Base-by-base conservation (phyloP, 1,139 yeast genomes). In the Arxiozyma telluris region DNA sequence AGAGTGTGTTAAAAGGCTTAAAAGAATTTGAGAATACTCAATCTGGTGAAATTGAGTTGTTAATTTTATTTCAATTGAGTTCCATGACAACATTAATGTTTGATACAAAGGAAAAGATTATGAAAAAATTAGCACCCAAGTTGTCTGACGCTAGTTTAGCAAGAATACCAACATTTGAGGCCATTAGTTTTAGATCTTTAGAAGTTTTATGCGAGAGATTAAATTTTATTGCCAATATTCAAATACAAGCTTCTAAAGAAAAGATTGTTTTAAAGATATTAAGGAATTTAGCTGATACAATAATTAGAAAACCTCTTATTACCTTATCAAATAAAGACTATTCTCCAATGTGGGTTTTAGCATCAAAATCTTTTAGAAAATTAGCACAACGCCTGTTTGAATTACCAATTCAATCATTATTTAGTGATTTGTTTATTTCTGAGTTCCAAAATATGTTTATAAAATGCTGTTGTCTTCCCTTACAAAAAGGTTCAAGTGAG, bases 151-250 rank as follows among this genome's bases (percentile, higher is more conserved):
- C 61, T 1, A 58, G 64, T 4, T 65, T 61, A 47, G 68, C 73
- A 12, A 81, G 80, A 55, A 73, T 80, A 34, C 93, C 96, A 1
- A 78, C 89, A 0, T 89, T 84, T 64, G 76, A 82, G 43, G 82
- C 89, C 0, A 70, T 85, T 2, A 79, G 93, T 59, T 76, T 76
- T 53, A 64, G 69, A 34, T 75, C 87, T 0, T 71, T 83, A 53
- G 69, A 68, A 15, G 59, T 78, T 9, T 62, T 87, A 30, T 62
- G 65, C 4, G 59, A 59, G 0, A 74, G 75, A 44, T 56, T 86
- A 20, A 59, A 62, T 0, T 54, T 61, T 0, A 59, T 76, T 1
- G 56, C 56, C 0, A 73, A 75, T 52, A 70, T 75, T 44, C 57
- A 64, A 9, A 52, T 54, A 1, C 63, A 69, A 0, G 66, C 81